These are phyloP conservation scores for Rhizopus stolonifer DNA, from an alignment of 371 early-diverging fungal species.

Conservation along the genomic window DNA sequence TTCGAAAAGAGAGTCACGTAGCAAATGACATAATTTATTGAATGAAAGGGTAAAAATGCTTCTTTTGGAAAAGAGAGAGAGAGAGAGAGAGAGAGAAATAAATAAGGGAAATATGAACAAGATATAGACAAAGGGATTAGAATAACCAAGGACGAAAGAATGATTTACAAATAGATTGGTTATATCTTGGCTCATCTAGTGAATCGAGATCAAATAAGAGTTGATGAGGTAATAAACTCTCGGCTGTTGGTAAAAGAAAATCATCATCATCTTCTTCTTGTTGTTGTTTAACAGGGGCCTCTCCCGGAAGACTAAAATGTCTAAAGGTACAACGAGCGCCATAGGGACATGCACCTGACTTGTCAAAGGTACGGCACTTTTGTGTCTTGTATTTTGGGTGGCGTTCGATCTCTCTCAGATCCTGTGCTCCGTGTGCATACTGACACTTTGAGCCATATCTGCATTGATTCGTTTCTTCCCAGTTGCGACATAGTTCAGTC, in stretches of 20 bases:
- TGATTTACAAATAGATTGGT: constrained; percentile 9
- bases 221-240: constrained; percentile 36
- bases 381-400: constrained; percentile 97
- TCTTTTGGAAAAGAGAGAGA: neutral
- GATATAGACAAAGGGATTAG: constrained; percentile 1
- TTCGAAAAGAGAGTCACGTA: too few relatives aligned
- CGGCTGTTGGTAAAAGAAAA: constrained; percentile 29
- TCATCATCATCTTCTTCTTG: constrained; percentile 10
- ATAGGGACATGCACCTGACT: constrained; percentile 92
- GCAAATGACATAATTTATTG: too few relatives aligned
- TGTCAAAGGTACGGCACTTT: constrained; percentile 85
- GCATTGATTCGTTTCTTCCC: constrained; percentile 88
- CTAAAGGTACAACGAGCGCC: constrained; percentile 95
- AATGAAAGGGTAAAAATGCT: too few relatives aligned
- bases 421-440: constrained; percentile 88
- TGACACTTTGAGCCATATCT: constrained; percentile 93
- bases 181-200: constrained; percentile 15
- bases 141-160: constrained; percentile 29
- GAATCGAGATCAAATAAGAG: constrained; percentile 31
- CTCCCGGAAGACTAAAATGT: constrained; percentile 54
- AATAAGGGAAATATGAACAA: neutral
- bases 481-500: constrained; percentile 63
- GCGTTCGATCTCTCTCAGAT: constrained; percentile 82
- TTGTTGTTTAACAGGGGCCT: constrained; percentile 3
- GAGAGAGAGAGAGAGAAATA: neutral